Conservation (phyloP, 768 basidiomycete genomes). For the Lactarius indigo region DNA sequence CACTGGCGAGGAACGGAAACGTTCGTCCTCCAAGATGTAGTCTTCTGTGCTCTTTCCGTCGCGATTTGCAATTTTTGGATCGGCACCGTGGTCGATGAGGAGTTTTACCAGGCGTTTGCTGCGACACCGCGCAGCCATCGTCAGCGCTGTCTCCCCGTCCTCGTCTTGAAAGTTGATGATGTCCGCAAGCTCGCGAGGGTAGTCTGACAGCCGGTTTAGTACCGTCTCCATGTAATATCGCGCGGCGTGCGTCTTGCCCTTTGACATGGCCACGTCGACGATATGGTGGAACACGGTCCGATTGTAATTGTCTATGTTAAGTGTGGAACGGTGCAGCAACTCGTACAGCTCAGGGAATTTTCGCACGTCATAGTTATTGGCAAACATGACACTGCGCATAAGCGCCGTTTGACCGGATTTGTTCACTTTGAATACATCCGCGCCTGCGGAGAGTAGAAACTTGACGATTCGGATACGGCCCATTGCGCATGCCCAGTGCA, state of each 20-base stretch:
- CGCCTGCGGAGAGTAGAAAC: slow-evolving; percentile 86
- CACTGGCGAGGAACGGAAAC: slow-evolving; percentile 88
- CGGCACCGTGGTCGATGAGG: slow-evolving; percentile 92
- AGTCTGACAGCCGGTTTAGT: slow-evolving; percentile 80
- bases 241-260: slow-evolving; percentile 96
- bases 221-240: slow-evolving; percentile 99
- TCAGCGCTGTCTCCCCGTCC: slow-evolving; percentile 96
- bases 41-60: slow-evolving; percentile 98
- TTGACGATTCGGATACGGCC: slow-evolving; percentile 96
- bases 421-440: slow-evolving; percentile 96
- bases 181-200: slow-evolving; percentile 93
- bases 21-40: slow-evolving; percentile 97
- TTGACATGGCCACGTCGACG: slow-evolving; percentile 95
- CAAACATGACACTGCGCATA: slow-evolving; percentile 99
- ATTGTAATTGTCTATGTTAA: slow-evolving; percentile 97
- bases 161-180: slow-evolving; percentile 99
- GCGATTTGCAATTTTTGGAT: slow-evolving; percentile 90
- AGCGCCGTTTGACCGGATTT: slow-evolving; percentile 94
- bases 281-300: slow-evolving; percentile 98
- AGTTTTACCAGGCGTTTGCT: slow-evolving; percentile 95
- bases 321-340: slow-evolving; percentile 92
- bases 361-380: slow-evolving; percentile 98
- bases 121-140: slow-evolving; percentile 92
- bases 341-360: slow-evolving; percentile 99
- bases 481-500: slow-evolving; percentile 99